phyloP scores from a whole-genome alignment of 345 rosid species.

The Cardiospermum halicacabum region DNA sequence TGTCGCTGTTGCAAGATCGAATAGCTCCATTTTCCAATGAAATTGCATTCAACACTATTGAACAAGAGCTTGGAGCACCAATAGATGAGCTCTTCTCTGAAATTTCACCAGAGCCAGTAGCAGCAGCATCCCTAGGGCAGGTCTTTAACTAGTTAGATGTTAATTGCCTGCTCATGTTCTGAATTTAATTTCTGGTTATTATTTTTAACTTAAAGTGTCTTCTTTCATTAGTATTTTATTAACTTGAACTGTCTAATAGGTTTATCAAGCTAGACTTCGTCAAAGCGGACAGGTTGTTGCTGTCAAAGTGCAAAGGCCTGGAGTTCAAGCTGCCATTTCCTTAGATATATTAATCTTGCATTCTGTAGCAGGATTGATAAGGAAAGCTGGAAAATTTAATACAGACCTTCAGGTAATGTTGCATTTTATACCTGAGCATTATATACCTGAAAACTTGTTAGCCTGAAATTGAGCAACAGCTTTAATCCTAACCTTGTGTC shows the following conservation, averaged over 20 bases:
- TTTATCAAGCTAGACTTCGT: conserved; percentile 88
- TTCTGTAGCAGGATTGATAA: conserved; percentile 65
- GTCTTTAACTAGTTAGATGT: conserved; percentile 23
- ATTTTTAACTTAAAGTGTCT: not conserved
- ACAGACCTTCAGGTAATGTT: conserved; percentile 73
- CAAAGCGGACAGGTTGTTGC: conserved; percentile 62
- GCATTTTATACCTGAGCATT: not conserved
- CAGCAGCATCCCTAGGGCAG: conserved; percentile 98
- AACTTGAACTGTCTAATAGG: conserved; percentile 33
- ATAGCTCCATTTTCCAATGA: conserved; percentile 88
- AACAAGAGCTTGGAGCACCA: conserved; percentile 70
- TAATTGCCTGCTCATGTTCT: not conserved
- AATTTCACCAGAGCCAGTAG: conserved; percentile 87
- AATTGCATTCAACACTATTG: conserved; percentile 69
- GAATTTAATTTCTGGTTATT: conserved; percentile 8
- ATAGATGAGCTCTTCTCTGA: conserved; percentile 71
- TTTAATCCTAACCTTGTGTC: not conserved
- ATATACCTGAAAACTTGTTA: not conserved
- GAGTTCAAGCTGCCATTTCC: conserved; percentile 90
- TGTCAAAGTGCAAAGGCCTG: conserved; percentile 93
- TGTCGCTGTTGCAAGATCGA: conserved; percentile 79
- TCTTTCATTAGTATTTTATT: not conserved
- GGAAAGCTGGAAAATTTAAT: conserved; percentile 65
- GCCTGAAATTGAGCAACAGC: conserved; percentile 2
- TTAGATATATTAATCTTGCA: conserved; percentile 82